Base-by-base conservation (phyloP, 164 flowering plant genomes). In the Aristolochia fimbriata region DNA sequence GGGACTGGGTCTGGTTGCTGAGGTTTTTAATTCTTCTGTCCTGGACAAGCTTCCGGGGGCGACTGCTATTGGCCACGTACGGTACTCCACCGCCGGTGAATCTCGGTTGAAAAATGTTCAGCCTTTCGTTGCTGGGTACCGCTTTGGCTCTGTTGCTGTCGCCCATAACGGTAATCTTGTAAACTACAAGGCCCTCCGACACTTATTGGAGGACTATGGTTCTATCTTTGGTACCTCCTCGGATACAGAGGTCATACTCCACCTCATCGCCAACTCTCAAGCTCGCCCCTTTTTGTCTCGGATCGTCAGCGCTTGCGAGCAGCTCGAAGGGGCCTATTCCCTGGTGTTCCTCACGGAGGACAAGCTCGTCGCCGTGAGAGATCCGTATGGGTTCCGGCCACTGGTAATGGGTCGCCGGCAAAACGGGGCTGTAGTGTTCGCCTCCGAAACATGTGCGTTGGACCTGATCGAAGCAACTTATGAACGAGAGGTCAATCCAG, bases 141-240 rank as follows among this genome's bases (percentile, higher is more conserved):
- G 86, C 51, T 92, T 80, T 51, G 97, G 98, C 16, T 87, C 91
- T 0, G 88, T 89, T 2, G 96, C 89, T 4, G 92, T 93, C n/a
- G 97, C 98, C 21, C 97, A 87, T 64, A 93, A 90, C 61, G 98
- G 98, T 0, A 93, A 93, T 64, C 72, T 90, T 55, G 94, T 90
- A 11, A 93, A 93, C 71, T 90, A 93, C 49, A 66, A 63, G 0
- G 7, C 76, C 16, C 79, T 93, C 1, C 67, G 97, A 45, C 76
- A 77, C 1, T 67, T 24, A 68, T 83, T 93, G 2, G 98, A 93
- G 65, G 94, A 84, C 4, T 76, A 67, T 15, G 97, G 98, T 15
- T 87, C 96, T 0, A 93, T 93, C 60, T 93, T 93, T 62, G 85
- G 81, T 57, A 93, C 98, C 9, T 77, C 77, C 54, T 80, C 86